Conservation (phyloP, 1,284 basidiomycete species). For the Malassezia restricta region DNA sequence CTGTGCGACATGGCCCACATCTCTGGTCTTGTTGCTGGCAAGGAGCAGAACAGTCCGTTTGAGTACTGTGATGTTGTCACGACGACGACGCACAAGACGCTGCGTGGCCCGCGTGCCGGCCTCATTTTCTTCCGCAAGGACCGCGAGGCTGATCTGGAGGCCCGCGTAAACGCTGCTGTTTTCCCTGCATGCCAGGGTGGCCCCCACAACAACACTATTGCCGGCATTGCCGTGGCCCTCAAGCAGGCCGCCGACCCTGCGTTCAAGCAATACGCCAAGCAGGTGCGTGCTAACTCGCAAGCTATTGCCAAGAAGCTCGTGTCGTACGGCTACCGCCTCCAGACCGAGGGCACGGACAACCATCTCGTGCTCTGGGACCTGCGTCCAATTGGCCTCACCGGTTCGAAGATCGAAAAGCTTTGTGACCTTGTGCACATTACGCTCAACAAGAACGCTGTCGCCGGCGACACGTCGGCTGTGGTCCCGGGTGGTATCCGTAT, state of each 20-base stretch:
- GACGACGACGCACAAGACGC: constrained; percentile 75
- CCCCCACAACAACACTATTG: constrained; percentile 98
- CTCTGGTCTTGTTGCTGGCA: constrained; percentile 84
- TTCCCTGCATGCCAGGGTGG: constrained; percentile 99
- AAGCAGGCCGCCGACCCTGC: constrained; percentile 80
- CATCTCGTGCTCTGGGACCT: constrained; percentile 97
- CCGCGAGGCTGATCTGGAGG: constrained; percentile 74
- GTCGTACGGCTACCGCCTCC: constrained; percentile 61
- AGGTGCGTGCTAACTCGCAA: constrained; percentile 60
- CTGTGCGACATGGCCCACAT: constrained; percentile 85
- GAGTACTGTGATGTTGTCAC: constrained; percentile 76
- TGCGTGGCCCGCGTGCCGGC: constrained; percentile 94
- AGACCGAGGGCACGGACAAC: constrained; percentile 93
- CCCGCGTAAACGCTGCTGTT: constrained; percentile 90
- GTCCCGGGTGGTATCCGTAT: constrained; percentile 95
- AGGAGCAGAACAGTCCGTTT: constrained; percentile 85
- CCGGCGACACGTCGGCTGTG: constrained; percentile 83
- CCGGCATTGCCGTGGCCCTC: constrained; percentile 86
- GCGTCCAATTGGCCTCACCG: constrained; percentile 83
- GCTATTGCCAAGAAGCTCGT: constrained; percentile 40
- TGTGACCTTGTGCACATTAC: constrained; percentile 84
- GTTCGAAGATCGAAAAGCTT: constrained; percentile 96
- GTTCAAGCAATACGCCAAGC: constrained; percentile 85
- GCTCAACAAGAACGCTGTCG: constrained; percentile 76
- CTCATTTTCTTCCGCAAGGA: constrained; percentile 98